Percentiles rank a stretch among this genome's conserved stretches.
These are phyloP conservation scores for Populus ilicifolia DNA, from an alignment of 345 rosid genomes.

Conservation along the genomic window DNA sequence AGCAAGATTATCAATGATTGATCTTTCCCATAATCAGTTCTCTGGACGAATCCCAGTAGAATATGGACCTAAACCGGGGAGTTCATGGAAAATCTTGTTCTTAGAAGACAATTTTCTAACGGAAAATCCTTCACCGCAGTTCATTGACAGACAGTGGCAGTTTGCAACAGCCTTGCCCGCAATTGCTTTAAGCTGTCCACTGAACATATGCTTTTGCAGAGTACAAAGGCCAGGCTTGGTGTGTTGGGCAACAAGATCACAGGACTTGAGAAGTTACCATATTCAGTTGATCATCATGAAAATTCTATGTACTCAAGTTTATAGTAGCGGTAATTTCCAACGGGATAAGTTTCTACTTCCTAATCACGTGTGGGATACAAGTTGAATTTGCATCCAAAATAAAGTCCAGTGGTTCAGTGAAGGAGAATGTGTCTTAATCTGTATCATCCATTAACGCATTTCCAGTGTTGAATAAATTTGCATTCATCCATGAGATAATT, in stretches of 20 bases:
- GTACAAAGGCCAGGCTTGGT: constrained; percentile 47
- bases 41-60: constrained; percentile 38
- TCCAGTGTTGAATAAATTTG: background rate
- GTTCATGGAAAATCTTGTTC: constrained; percentile 38
- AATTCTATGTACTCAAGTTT: background rate
- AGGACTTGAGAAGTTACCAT: background rate
- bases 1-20: constrained; percentile 33
- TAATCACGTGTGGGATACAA: background rate
- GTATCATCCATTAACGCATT: background rate
- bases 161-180: constrained; percentile 48
- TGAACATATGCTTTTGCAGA: constrained; percentile 33
- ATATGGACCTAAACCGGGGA: constrained; percentile 36
- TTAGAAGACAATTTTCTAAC: constrained; percentile 35
- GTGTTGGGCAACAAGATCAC: constrained; percentile 8
- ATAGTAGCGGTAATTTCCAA: background rate
- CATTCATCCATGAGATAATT: background rate
- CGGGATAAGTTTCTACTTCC: background rate
- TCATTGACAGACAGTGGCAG: constrained; percentile 8
- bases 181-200: constrained; percentile 46
- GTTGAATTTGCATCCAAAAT: background rate
- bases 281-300: background rate
- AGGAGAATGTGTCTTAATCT: background rate
- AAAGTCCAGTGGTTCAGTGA: background rate
- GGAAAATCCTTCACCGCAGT: constrained; percentile 45
- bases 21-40: constrained; percentile 41